Conservation (phyloP, 352 stramenopile genomes). For the Paralagenidium karlingii region DNA sequence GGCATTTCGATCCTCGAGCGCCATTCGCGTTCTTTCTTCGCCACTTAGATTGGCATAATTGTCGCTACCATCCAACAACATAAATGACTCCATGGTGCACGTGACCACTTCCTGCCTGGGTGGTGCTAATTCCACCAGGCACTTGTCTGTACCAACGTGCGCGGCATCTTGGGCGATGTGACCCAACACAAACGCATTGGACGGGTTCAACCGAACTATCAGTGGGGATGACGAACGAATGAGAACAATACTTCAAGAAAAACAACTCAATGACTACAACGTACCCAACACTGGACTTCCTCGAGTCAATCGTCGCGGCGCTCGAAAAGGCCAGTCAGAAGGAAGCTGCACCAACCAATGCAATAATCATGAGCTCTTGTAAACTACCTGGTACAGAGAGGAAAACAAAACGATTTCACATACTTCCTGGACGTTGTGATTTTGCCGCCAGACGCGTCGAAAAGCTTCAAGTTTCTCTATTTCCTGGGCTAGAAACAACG, state of each 20-base stretch:
- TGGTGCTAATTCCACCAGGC: neutral
- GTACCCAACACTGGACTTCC: neutral
- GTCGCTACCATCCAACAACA: too few species aligned
- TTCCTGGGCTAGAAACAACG: constrained; percentile 49
- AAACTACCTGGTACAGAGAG: neutral
- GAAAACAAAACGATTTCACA: neutral
- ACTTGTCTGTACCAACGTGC: neutral
- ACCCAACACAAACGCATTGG: neutral
- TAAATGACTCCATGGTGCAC: neutral
- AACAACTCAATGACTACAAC: neutral
- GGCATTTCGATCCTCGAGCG: neutral
- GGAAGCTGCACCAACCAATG: neutral
- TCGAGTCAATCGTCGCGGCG: neutral
- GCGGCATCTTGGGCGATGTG: neutral
- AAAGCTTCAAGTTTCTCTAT: constrained; percentile 53
- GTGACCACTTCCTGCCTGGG: neutral
- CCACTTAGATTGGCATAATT: neutral
- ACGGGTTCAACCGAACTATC: neutral
- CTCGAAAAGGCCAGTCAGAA: neutral
- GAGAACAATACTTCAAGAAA: too few species aligned
- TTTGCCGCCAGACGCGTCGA: constrained; percentile 21
- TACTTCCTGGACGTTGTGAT: neutral
- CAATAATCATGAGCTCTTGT: neutral
- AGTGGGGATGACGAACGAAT: neutral
- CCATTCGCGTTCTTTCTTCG: neutral